Evolutionary conservation across 2,329 filamentous ascomycete species (phyloP), one percentile per base, ranked within the genome.

Genomic region (Rhynchosporium agropyri): DNA sequence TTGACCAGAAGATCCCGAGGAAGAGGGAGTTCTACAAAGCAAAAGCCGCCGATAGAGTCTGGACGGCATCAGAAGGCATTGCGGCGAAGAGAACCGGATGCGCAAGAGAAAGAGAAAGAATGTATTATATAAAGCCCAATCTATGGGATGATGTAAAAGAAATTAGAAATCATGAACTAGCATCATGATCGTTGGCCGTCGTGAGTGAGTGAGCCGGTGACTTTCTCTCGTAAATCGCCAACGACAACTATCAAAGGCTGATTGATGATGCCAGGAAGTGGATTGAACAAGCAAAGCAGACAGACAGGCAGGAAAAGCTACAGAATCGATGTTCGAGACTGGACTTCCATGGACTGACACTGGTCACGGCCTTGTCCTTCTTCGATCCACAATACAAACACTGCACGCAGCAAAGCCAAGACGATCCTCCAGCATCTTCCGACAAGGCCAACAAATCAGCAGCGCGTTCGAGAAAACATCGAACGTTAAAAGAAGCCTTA

Each of bases 41-140:
- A 65, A 75, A 75, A 20, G 73, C 73, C 56, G 73, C 72, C 58
- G 65, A 64, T 62, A 75, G 66, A 29, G 71, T 70, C 68, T 75
- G 74, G 40, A 72, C 64, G 43, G 68, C 59, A 68, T 70, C 70
- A 29, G 73, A 65, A 28, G 69, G 68, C 73, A 75, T 74, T 42
- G 61, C 62, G 64, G 61, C 55, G 46, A 51, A 33, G 45, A 31
- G 20, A 13, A 64, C 40, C 20, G 20, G 43, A 42, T 36, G 36
- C 31, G 26, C 20, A 31, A 40, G 48, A 49, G 28, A 8, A 69
- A 20, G 54, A 49, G 56, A 62, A 66, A 61, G 31, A 58, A 68
- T 60, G 64, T 65, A 69, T 67, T 68, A 69, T 69, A 67, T 56
- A 60, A 68, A 63, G 57, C 70, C 71, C 72, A 74, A 65, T 73